Evolutionary conservation across 805 yeast genomes (phyloP).

Genomic region (Wickerhamomyces bovis): DNA sequence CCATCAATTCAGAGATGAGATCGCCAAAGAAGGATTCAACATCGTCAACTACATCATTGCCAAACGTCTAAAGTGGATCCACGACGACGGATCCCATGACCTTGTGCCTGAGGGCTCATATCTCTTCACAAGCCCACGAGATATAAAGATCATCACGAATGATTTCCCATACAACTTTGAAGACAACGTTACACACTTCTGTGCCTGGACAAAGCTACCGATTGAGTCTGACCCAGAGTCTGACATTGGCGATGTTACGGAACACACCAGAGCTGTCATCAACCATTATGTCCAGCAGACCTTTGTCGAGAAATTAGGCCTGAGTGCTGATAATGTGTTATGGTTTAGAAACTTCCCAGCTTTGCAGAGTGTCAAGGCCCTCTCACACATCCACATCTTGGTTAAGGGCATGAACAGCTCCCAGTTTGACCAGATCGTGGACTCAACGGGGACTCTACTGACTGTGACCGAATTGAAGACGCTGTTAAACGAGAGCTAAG

Average conservation of each 20-base stretch:
- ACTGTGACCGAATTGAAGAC: background rate
- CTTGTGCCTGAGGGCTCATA: slow-evolving; percentile 15
- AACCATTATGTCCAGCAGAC: slow-evolving; percentile 41
- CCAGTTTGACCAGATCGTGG: slow-evolving; percentile 3
- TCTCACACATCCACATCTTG: slow-evolving; percentile 69
- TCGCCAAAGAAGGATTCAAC: slow-evolving; percentile 31
- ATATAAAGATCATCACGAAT: slow-evolving; percentile 41
- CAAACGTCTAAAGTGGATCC: slow-evolving; percentile 46
- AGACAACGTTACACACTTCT: slow-evolving; percentile 44
- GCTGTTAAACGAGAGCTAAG: background rate
- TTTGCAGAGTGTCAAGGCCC: slow-evolving; percentile 58
- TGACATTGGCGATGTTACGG: slow-evolving; percentile 36
- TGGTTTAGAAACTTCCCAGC: slow-evolving; percentile 75
- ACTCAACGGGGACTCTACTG: slow-evolving; percentile 9
- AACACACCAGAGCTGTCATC: slow-evolving; percentile 39
- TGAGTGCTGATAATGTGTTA: slow-evolving; percentile 28
- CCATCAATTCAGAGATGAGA: slow-evolving; percentile 35
- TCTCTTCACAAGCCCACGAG: slow-evolving; percentile 24
- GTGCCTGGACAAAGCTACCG: slow-evolving; percentile 61
- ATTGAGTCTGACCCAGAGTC: slow-evolving; percentile 40
- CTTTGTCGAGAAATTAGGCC: slow-evolving; percentile 30
- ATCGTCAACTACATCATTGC: slow-evolving; percentile 44
- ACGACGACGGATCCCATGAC: slow-evolving; percentile 17
- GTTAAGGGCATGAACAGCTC: slow-evolving; percentile 25
- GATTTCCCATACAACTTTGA: slow-evolving; percentile 66